phyloP scores from a whole-genome alignment of 768 basidiomycete species.

The Tremella yokohamensis region DNA sequence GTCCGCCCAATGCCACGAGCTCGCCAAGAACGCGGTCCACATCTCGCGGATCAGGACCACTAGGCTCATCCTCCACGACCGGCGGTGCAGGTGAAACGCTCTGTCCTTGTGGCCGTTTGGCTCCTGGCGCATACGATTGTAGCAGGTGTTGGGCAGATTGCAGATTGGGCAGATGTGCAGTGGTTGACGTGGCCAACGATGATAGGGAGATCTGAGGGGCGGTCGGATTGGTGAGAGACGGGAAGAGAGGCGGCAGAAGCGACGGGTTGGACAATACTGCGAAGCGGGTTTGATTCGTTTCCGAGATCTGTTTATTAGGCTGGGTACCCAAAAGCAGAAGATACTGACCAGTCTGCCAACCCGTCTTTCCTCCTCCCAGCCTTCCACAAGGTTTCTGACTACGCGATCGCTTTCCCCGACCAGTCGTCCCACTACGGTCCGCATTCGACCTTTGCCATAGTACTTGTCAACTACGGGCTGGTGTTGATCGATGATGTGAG shows the following conservation, averaged over 20 bases:
- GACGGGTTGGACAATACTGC: slow-evolving; percentile 39
- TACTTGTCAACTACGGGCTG: slow-evolving; percentile 98
- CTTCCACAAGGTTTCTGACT: slow-evolving; percentile 66
- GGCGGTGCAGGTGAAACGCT: slow-evolving; percentile 9
- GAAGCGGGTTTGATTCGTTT: slow-evolving; percentile 48
- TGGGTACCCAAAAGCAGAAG: background rate
- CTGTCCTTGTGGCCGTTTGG: slow-evolving; percentile 13
- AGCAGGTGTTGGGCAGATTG: slow-evolving; percentile 41
- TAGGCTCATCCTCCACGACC: slow-evolving; percentile 51
- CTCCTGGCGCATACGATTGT: slow-evolving; percentile 46
- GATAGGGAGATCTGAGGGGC: slow-evolving; percentile 28
- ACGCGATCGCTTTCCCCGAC: slow-evolving; percentile 84
- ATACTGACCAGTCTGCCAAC: slow-evolving; percentile 59
- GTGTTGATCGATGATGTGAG: slow-evolving; percentile 94
- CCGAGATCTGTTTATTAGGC: slow-evolving; percentile 46
- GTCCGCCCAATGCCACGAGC: slow-evolving; percentile 78
- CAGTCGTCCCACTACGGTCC: slow-evolving; percentile 65
- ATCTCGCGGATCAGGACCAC: slow-evolving; percentile 74
- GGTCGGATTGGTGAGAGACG: slow-evolving; percentile 31
- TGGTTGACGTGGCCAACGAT: slow-evolving; percentile 34
- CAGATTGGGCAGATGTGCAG: slow-evolving; percentile 40
- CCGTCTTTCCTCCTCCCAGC: slow-evolving; percentile 87
- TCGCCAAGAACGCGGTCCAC: slow-evolving; percentile 88
- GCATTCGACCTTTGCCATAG: slow-evolving; percentile 87
- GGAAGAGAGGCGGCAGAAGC: slow-evolving; percentile 33